Percentiles rank a stretch among this genome's conserved stretches.
phyloP scores from a whole-genome alignment of 2,329 filamentous ascomycete genomes.

The Dryadomyces quercus-mongolicae region DNA sequence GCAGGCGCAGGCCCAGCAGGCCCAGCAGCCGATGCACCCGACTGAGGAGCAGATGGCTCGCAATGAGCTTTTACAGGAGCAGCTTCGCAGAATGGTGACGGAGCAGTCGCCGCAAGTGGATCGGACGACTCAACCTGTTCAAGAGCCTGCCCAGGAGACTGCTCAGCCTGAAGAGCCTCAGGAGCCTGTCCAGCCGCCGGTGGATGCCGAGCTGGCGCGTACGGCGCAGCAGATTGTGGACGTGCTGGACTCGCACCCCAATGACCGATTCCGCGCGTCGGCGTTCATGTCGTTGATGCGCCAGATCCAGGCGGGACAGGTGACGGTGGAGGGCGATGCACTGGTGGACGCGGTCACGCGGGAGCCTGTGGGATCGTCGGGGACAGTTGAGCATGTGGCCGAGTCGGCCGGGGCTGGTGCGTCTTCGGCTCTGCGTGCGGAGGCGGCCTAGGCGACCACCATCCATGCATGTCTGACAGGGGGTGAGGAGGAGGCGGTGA shows the following conservation, averaged over 20 bases:
- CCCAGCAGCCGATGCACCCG: too few species aligned
- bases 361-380: constrained; percentile 7
- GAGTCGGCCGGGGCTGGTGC: too few species aligned
- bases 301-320: constrained; percentile 57
- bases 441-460: too few species aligned
- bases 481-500: too few species aligned
- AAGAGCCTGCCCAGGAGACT: constrained; percentile 12
- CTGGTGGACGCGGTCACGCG: constrained; percentile 19
- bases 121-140: too few species aligned
- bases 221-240: constrained; percentile 62
- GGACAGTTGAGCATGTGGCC: too few species aligned
- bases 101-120: constrained; percentile 9
- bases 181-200: background rate
- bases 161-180: constrained; percentile 1
- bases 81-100: constrained; percentile 14
- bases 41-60: background rate
- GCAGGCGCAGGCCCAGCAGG: too few species aligned
- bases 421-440: too few species aligned
- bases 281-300: constrained; percentile 69
- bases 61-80: constrained; percentile 6
- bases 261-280: constrained; percentile 66
- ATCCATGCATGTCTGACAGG: too few species aligned
- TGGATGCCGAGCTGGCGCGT: constrained; percentile 50
- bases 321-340: constrained; percentile 52
- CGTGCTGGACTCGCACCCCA: constrained; percentile 55